Base-by-base conservation (phyloP, 768 basidiomycete species). In the Termitomyces heimii region DNA sequence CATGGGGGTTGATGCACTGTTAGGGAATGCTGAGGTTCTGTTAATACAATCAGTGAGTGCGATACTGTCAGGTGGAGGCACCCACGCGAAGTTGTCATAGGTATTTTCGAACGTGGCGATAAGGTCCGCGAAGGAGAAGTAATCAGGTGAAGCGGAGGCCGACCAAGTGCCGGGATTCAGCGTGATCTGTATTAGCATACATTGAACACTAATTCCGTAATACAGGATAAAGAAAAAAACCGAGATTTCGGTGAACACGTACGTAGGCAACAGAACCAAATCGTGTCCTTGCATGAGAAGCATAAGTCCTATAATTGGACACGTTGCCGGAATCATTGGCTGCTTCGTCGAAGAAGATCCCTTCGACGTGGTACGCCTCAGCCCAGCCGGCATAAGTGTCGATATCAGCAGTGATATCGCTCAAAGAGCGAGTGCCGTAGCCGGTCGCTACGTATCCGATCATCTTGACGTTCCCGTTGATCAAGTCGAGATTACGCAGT, bases 281-380 rank as follows among this genome's bases (percentile, higher is more conserved):
- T 24, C 50, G 56, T 12, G 59, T 45, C 50, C 59, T 58, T 1
- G 66, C 68, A 9, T 55, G 31, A 1, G 59, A 31, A 3, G 62
- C 58, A 50, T 65, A 73, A 6, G 42, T 53, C 42, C 64, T 54
- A 49, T 75, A 75, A 28, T 42, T 60, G 0, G 60, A 29, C 5
- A 73, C 34, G 3, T 62, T 43, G 3, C n/a, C 42, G 1, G 54
- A 44, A 29, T 58, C 53, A 3, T 62, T 64, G 5, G 59, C 51
- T 3, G 66, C 69, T 55, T 75, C 67, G 51, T 75, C 73, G 61
- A 74, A 71, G 60, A 74, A 74, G n/a, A 74, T 71, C 1, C 74
- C 73, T n/a, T 69, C 62, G 0, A 65, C 63, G 5, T 62, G 56
- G 58, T 73, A 74, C 1, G 68, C 54, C 10, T 60, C 53, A 0